Base-by-base conservation (phyloP, 2,329 filamentous ascomycete genomes). In the Diaporthe destruens region DNA sequence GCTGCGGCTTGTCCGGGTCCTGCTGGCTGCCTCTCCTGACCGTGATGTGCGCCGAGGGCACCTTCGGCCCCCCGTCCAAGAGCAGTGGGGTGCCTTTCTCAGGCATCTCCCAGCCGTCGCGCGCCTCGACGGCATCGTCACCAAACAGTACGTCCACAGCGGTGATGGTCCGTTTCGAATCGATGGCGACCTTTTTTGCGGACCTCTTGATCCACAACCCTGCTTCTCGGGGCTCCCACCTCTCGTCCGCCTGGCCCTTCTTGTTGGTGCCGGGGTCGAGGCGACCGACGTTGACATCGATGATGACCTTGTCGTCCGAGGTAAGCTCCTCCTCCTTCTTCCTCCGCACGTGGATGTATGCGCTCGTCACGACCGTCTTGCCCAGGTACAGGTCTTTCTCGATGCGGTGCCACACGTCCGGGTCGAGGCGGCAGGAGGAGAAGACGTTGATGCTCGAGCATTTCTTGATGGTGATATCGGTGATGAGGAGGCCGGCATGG, bases 371-470 rank as follows among this genome's bases (percentile, higher is more conserved):
- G 90, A 94, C 94, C 67, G 91, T 89, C 73, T 88, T 89, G 74
- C 90, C 90, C 23, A 98, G 88, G 80, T 94, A 96, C 0, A 98
- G 87, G 79, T 98, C 94, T 84, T 98, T 98, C 76, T 97, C 93
- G 75, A 98, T 86, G 63, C 93, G 92, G 77, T 94, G 91, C 95
- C 95, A 98, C 75, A 83, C 79, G 71, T 89, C 85, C 55, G 90
- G 77, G 78, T 96, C 92, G 75, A 96, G 88, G 75, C 90, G 91
- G 84, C 94, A 97, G 56, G 88, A 92, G 5, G 92, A 92, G 72
- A 96, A 92, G 39, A 89, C 80, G 79, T 95, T 96, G 68, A 96
- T 78, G 16, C 87, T 87, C 11, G 92, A 94, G 83, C 95, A 98
- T 67, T 88, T 92, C 23, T 89, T 88, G 75, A 98, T 87, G 44